A percentile compares a stretch with the other conserved stretches of the same genome.
Evolutionary conservation across 2,329 filamentous ascomycete genomes (phyloP).

Genomic region (Colletotrichum lindemuthianum): DNA sequence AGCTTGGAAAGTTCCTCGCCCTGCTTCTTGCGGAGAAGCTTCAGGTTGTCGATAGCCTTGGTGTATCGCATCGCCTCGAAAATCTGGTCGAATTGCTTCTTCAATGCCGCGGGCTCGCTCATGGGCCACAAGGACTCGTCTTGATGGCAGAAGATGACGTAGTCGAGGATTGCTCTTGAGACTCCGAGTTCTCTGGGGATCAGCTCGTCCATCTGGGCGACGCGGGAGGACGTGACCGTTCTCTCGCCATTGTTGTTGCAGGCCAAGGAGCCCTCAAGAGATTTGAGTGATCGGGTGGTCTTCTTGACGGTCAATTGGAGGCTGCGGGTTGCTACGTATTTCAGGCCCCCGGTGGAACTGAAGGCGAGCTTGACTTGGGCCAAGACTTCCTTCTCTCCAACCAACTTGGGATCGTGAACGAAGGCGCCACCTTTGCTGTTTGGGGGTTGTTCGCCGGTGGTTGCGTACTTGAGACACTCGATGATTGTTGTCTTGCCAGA

Average conservation of each 20-base stretch:
- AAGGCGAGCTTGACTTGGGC: constrained; percentile 94
- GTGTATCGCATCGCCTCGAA: constrained; percentile 98
- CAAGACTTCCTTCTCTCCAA: constrained; percentile 86
- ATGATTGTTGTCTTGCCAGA: constrained; percentile 99
- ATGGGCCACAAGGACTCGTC: constrained; percentile 98
- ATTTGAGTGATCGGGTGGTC: constrained; percentile 78
- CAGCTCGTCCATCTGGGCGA: constrained; percentile 82
- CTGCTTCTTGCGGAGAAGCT: constrained; percentile 83
- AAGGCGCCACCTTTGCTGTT: constrained; percentile 93
- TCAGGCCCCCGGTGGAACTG: constrained; percentile 78
- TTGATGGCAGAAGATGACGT: constrained; percentile 98
- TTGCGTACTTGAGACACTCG: constrained; percentile 97
- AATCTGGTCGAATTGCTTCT: constrained; percentile 96
- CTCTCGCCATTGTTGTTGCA: constrained; percentile 84
- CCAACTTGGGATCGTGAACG: constrained; percentile 95
- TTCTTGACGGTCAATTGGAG: constrained; percentile 91
- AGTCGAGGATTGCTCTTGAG: constrained; percentile 87
- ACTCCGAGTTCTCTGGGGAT: constrained; percentile 90
- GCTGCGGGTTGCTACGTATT: constrained; percentile 85
- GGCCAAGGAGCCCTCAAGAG: constrained; percentile 81
- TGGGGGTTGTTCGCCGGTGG: constrained; percentile 90
- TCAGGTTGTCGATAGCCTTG: constrained; percentile 96
- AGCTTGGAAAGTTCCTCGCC: constrained; percentile 77
- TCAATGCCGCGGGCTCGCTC: constrained; percentile 85
- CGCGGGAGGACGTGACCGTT: constrained; percentile 79